Evolutionary conservation across 176 grass and related monocot genomes (phyloP).

Genomic region (Oryza meridionalis): DNA sequence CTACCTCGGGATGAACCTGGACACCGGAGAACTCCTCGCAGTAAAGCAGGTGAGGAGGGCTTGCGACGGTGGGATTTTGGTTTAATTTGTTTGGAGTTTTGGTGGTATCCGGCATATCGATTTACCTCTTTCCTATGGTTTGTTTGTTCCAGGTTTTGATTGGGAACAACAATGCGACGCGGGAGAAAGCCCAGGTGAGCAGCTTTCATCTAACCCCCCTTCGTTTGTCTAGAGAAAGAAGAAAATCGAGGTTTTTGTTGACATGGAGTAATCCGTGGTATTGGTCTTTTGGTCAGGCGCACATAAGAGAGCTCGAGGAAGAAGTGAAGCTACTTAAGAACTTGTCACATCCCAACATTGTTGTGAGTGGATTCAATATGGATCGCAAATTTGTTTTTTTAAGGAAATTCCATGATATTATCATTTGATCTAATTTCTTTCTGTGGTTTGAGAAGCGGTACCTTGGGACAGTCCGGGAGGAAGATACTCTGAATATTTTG

Average conservation of each 20-base stretch:
- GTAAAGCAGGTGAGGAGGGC: conserved; percentile 69
- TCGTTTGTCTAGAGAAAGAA: background rate
- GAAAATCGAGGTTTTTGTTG: conserved; percentile 12
- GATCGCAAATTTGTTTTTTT: background rate
- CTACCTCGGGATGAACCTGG: conserved; percentile 99
- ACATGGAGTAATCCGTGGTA: conserved; percentile 9
- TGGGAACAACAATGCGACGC: conserved; percentile 73
- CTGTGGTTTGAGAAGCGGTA: conserved; percentile 69
- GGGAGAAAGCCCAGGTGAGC: conserved; percentile 94
- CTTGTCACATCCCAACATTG: conserved; percentile 90
- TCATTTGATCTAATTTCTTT: conserved; percentile 32
- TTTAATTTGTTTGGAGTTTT: conserved; percentile 10
- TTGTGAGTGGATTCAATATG: conserved; percentile 64
- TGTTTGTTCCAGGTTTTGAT: conserved; percentile 72
- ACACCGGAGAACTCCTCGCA: conserved; percentile 94
- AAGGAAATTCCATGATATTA: background rate
- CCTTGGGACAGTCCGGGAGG: conserved; percentile 88
- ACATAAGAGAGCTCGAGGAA: conserved; percentile 94
- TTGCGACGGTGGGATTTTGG: conserved; percentile 6
- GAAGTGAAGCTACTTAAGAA: conserved; percentile 99
- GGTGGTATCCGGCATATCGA: background rate
- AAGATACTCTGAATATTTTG: conserved; percentile 87
- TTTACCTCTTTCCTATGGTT: conserved; percentile 11
- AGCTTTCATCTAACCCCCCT: background rate
- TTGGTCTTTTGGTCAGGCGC: conserved; percentile 59